Evolutionary conservation across 1,139 yeast species (phyloP).

Genomic region (Meyerozyma guilliermondii): DNA sequence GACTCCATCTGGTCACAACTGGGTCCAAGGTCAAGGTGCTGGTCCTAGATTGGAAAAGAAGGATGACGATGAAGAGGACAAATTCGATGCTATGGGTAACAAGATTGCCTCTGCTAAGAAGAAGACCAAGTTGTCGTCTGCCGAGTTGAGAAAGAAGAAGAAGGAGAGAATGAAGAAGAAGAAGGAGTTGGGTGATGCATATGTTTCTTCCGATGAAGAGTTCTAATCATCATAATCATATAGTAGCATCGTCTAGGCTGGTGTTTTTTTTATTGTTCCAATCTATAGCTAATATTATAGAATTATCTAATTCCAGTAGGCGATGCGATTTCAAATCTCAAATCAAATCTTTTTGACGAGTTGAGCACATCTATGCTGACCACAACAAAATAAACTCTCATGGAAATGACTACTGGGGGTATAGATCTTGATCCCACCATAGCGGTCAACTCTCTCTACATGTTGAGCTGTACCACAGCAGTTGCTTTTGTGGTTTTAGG

Average conservation of each 20-base stretch:
- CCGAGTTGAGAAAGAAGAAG: slow-evolving; percentile 99
- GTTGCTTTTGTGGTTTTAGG: slow-evolving; percentile 36
- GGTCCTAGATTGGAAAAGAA: slow-evolving; percentile 97
- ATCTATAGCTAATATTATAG: slow-evolving; percentile 2
- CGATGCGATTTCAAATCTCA: neutral
- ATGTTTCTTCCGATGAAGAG: slow-evolving; percentile 93
- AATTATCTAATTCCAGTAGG: neutral
- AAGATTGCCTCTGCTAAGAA: slow-evolving; percentile 94
- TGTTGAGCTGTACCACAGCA: slow-evolving; percentile 32
- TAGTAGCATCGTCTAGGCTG: neutral
- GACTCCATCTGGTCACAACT: slow-evolving; percentile 99
- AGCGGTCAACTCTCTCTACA: slow-evolving; percentile 33
- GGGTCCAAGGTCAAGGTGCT: slow-evolving; percentile 99
- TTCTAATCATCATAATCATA: slow-evolving; percentile 8
- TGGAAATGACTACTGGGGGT: neutral
- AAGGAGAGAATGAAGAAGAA: slow-evolving; percentile 99
- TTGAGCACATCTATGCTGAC: neutral
- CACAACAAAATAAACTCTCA: neutral
- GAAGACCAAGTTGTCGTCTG: slow-evolving; percentile 96
- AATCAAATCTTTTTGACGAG: neutral
- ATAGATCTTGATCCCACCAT: slow-evolving; percentile 5
- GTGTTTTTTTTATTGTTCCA: slow-evolving; percentile 2
- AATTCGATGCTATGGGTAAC: slow-evolving; percentile 99
- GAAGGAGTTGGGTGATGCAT: slow-evolving; percentile 99
- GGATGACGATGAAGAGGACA: slow-evolving; percentile 96